Percentiles rank a stretch among this genome's conserved stretches.
phyloP scores from a whole-genome alignment of 495 filamentous ascomycete species.

The Filosporella fistucella region DNA sequence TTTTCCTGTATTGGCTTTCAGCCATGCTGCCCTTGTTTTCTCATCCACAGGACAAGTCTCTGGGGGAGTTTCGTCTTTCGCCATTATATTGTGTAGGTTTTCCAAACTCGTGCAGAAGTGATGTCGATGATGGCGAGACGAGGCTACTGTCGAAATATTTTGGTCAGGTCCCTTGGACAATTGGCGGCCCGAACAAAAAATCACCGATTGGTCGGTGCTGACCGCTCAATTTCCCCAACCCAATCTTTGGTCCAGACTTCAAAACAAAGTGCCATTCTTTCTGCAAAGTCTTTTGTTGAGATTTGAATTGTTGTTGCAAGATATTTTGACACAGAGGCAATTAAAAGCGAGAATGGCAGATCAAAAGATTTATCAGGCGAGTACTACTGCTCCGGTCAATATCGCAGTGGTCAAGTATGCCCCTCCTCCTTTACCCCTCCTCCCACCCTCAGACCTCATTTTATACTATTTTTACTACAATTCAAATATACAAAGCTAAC shows the following conservation, averaged over 20 bases:
- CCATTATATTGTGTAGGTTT: slow-evolving; percentile 12
- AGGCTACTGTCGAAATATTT: slow-evolving; percentile 6
- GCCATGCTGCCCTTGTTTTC: slow-evolving; percentile 79
- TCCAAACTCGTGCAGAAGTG: neutral
- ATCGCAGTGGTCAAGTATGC: slow-evolving; percentile 98
- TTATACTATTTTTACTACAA: slow-evolving; percentile 97
- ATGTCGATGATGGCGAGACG: slow-evolving; percentile 2
- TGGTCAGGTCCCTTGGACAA: slow-evolving; percentile 3
- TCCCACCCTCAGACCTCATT: slow-evolving; percentile 13
- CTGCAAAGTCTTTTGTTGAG: neutral
- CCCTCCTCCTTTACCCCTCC: slow-evolving; percentile 4
- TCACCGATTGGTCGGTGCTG: slow-evolving; percentile 21
- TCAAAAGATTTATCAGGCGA: slow-evolving; percentile 72
- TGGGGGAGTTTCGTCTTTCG: slow-evolving; percentile 23
- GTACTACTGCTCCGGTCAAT: slow-evolving; percentile 95
- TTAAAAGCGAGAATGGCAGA: slow-evolving; percentile 37
- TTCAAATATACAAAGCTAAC: slow-evolving; percentile 26
- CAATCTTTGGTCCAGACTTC: slow-evolving; percentile 1
- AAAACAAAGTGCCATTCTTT: neutral
- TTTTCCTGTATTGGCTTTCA: slow-evolving; percentile 33
- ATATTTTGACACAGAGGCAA: neutral
- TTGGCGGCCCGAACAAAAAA: neutral
- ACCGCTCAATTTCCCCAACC: slow-evolving; percentile 15
- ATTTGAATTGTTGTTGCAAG: slow-evolving; percentile 1
- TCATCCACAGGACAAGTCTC: slow-evolving; percentile 81